Evolutionary conservation across 306 rosid genomes (phyloP).

Genomic region (Malus sieversii): DNA sequence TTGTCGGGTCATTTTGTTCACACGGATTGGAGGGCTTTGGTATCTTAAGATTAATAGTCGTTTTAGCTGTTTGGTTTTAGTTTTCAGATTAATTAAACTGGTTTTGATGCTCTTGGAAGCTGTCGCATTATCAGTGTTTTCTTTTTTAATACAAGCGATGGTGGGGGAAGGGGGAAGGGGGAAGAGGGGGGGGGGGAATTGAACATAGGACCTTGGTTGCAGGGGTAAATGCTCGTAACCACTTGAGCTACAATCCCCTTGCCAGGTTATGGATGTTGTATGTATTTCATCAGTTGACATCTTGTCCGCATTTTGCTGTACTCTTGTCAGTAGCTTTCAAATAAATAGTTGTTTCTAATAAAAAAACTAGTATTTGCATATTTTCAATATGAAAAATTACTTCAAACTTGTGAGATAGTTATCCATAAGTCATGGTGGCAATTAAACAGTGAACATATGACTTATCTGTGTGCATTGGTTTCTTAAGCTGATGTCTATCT

Average conservation of each 20-base stretch:
- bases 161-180: neutral
- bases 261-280: neutral
- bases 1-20: neutral
- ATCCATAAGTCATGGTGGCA: neutral
- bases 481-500: neutral
- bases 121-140: neutral
- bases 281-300: neutral
- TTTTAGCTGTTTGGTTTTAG: neutral
- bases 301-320: neutral
- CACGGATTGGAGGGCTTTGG: neutral
- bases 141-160: neutral
- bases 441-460: neutral
- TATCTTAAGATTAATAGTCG: neutral
- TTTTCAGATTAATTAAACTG: neutral
- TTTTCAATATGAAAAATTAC: neutral
- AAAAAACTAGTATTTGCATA: neutral
- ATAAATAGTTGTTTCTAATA: neutral
- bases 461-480: neutral
- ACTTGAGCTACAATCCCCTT: neutral
- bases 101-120: neutral
- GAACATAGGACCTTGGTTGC: neutral
- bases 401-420: neutral
- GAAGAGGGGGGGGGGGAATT: neutral
- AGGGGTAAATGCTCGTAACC: neutral
- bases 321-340: neutral